Evolutionary conservation across 2,329 filamentous ascomycete species (phyloP).

Genomic region (Claviceps africana): DNA sequence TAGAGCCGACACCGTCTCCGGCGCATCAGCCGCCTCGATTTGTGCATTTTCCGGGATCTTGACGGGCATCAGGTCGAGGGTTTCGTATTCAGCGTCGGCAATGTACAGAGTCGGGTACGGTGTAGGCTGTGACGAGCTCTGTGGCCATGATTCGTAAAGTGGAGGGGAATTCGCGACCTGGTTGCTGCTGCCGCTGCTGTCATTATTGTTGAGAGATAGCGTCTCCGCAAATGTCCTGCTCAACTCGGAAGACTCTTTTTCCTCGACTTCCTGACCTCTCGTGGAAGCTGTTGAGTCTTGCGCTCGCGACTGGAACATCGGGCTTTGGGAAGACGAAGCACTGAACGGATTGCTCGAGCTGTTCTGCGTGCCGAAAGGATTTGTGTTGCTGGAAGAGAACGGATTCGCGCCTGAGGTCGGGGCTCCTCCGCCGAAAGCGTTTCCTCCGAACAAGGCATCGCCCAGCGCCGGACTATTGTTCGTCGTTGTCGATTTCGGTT

Average conservation of each 20-base stretch:
- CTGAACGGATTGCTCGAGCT: constrained; percentile 17
- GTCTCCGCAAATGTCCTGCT: constrained; percentile 57
- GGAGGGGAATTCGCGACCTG: constrained; percentile 19
- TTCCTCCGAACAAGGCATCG: constrained; percentile 56
- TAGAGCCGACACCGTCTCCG: constrained; percentile 30
- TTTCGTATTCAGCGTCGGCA: constrained; percentile 83
- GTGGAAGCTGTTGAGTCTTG: constrained; percentile 12
- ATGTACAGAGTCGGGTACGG: constrained; percentile 68
- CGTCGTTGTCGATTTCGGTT: constrained; percentile 17
- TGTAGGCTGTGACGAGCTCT: constrained; percentile 45
- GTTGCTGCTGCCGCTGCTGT: constrained; percentile 30
- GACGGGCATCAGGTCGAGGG: constrained; percentile 47
- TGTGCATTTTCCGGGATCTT: constrained; percentile 37
- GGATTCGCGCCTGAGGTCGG: constrained; percentile 35
- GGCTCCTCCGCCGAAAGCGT: constrained; percentile 24
- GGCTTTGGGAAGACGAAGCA: constrained; percentile 12
- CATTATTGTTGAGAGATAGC: constrained; percentile 53
- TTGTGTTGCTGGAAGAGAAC: constrained; percentile 37
- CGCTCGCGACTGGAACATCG: constrained; percentile 14
- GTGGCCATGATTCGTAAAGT: constrained; percentile 62
- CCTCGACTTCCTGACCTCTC: constrained; percentile 1
- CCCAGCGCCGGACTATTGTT: constrained; percentile 37
- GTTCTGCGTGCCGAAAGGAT: constrained; percentile 28
- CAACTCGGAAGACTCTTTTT: constrained; percentile 22
- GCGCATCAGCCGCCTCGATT: constrained; percentile 25